Conservation (phyloP, 2,329 filamentous ascomycete genomes). For the Paracoccidioides lutzii region DNA sequence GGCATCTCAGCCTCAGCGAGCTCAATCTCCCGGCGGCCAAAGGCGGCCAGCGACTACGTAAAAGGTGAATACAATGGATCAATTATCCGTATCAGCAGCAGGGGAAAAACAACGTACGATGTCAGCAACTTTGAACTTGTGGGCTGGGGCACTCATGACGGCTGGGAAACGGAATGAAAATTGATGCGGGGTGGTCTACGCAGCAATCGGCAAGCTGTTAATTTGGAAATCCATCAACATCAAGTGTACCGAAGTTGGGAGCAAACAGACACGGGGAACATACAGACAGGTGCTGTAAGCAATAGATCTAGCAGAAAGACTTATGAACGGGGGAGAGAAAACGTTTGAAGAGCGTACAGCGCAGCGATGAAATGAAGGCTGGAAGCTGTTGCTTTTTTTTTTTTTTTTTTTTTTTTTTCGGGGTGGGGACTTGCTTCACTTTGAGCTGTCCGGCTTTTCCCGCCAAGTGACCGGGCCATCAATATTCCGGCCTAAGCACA, state of each 20-base stretch:
- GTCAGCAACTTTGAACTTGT: slow-evolving; percentile 97
- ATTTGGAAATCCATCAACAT: background rate
- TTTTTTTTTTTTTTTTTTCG: no score
- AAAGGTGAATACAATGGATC: background rate
- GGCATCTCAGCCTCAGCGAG: slow-evolving; percentile 95
- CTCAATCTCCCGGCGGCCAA: slow-evolving; percentile 98
- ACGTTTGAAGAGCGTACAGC: no score
- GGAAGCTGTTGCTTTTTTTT: no score
- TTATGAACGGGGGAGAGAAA: no score
- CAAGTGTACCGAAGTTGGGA: slow-evolving; percentile 1
- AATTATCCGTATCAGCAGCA: slow-evolving; percentile 4
- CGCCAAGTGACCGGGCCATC: no score
- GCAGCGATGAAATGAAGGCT: no score
- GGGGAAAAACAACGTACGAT: slow-evolving; percentile 41
- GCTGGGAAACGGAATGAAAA: slow-evolving; percentile 13
- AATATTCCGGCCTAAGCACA: no score
- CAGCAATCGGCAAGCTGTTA: slow-evolving; percentile 4
- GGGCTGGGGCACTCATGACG: slow-evolving; percentile 61
- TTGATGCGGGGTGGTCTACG: slow-evolving; percentile 7
- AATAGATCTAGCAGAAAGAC: no score
- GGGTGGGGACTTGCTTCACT: no score
- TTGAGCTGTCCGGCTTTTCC: no score
- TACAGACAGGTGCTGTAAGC: background rate
- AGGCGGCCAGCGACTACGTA: slow-evolving; percentile 68
- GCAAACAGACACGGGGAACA: slow-evolving; percentile 3